phyloP scores from a whole-genome alignment of 2,329 filamentous ascomycete species.

The Metarhizium humberi region DNA sequence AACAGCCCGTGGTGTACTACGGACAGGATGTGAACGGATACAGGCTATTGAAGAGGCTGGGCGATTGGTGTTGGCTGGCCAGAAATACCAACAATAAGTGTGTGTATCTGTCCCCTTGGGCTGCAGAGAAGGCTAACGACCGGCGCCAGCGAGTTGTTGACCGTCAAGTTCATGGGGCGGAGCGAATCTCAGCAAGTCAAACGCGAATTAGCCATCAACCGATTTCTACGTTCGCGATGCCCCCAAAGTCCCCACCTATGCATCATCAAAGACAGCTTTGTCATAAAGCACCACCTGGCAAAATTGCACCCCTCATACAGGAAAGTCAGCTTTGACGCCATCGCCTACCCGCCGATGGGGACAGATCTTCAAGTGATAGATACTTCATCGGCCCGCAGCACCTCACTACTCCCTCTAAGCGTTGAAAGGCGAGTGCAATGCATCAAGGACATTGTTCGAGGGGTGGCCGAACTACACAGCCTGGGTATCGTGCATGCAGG shows the following conservation, averaged over 20 bases:
- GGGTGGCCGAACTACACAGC: neutral
- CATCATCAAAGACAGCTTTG: neutral
- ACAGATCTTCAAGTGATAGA: neutral
- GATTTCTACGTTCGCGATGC: neutral
- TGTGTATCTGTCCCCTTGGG: neutral
- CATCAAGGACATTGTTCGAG: neutral
- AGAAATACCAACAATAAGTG: neutral
- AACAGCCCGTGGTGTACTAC: neutral
- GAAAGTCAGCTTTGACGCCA: neutral
- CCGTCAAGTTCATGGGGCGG: neutral
- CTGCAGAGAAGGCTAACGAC: neutral
- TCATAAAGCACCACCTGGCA: neutral
- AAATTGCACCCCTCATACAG: neutral
- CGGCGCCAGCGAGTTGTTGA: neutral
- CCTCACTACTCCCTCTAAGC: neutral
- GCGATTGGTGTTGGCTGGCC: neutral
- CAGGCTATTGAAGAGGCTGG: neutral
- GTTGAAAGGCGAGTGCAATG: neutral
- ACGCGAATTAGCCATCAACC: neutral
- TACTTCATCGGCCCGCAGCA: neutral
- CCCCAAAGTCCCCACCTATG: neutral
- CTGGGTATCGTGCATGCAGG: neutral
- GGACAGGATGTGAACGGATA: neutral
- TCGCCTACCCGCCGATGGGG: neutral
- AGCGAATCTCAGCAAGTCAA: neutral